phyloP scores from a whole-genome alignment of 169 alveolate genomes.

The Cystoisospora suis region DNA sequence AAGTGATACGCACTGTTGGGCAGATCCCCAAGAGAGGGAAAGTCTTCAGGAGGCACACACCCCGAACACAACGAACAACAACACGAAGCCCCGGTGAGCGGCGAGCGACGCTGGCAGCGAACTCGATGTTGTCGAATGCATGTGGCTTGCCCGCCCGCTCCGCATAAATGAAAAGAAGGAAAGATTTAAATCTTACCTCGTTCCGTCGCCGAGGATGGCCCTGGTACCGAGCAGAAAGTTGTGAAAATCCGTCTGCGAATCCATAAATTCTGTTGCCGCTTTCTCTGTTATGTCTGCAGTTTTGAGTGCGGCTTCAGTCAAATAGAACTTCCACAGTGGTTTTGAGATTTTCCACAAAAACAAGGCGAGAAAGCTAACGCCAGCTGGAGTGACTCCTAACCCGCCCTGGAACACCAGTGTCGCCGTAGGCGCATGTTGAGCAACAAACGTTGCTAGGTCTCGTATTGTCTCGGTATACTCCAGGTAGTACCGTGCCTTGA shows the following conservation, averaged over 20 bases:
- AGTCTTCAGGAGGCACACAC: no score
- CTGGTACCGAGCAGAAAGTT: constrained; percentile 2
- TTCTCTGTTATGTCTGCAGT: not conserved
- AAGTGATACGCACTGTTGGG: no score
- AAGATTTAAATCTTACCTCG: no score
- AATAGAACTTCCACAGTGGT: not conserved
- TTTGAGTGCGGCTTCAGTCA: constrained; percentile 5
- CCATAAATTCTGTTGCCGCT: not conserved
- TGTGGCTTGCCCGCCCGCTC: no score
- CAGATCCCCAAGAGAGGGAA: no score
- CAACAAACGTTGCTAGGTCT: not conserved
- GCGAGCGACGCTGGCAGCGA: no score
- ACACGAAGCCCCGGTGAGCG: no score
- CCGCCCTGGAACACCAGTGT: not conserved
- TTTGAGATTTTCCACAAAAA: constrained; percentile 2
- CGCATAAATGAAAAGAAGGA: no score
- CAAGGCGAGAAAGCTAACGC: not conserved
- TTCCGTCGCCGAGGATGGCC: not conserved
- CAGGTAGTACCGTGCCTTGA: not conserved
- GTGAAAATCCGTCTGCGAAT: not conserved
- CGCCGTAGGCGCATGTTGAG: not conserved
- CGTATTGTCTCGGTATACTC: not conserved
- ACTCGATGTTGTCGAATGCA: no score
- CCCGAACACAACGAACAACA: no score
- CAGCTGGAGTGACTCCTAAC: not conserved